Conservation (phyloP, 1,284 basidiomycete species). For the Fomitopsis pinicola region DNA sequence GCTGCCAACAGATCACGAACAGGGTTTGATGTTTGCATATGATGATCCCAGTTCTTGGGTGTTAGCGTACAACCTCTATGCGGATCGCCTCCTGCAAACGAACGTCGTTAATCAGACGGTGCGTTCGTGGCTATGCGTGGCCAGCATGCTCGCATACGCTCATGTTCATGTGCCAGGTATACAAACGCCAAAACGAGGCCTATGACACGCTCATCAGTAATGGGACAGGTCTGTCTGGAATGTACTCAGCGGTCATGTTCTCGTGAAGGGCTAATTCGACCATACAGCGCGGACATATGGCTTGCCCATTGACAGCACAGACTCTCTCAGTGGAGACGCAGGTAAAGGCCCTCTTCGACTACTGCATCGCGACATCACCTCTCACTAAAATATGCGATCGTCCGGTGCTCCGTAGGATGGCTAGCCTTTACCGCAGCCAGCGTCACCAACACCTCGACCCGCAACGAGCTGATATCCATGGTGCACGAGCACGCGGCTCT, state of each 20-base stretch:
- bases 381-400: no score
- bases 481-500: slow-evolving; percentile 17
- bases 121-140: background rate
- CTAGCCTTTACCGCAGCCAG: slow-evolving; percentile 20
- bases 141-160: background rate
- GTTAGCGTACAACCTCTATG: slow-evolving; percentile 61
- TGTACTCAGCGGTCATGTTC: background rate
- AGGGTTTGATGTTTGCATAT: slow-evolving; percentile 38
- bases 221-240: slow-evolving; percentile 1
- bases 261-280: background rate
- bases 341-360: background rate
- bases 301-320: slow-evolving; percentile 14
- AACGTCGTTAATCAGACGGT: slow-evolving; percentile 18
- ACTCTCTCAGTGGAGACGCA: background rate
- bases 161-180: slow-evolving; percentile 5
- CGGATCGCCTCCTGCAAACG: slow-evolving; percentile 48
- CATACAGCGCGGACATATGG: slow-evolving; percentile 7
- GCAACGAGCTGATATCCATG: slow-evolving; percentile 15
- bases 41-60: slow-evolving; percentile 49
- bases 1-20: slow-evolving; percentile 25
- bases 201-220: slow-evolving; percentile 6
- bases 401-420: slow-evolving; percentile 16
- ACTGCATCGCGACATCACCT: background rate
- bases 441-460: slow-evolving; percentile 13
- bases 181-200: slow-evolving; percentile 10